Base-by-base conservation (phyloP, 768 basidiomycete genomes). In the Pleurotus sapidus region DNA sequence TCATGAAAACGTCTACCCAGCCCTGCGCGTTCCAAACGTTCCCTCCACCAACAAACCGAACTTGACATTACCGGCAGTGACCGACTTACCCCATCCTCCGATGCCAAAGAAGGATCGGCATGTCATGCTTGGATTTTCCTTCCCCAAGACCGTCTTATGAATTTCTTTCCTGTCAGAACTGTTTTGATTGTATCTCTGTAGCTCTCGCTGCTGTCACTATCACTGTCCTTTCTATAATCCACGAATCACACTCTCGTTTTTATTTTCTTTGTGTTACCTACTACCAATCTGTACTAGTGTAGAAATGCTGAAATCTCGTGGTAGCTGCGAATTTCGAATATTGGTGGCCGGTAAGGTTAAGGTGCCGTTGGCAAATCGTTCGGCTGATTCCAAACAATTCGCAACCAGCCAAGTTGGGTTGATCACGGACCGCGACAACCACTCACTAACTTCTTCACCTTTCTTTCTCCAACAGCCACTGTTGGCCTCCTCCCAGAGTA, bases 71-170 rank as follows among this genome's bases (percentile, higher is more conserved):
- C 67, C 40, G 57, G 49, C 17, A 42, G 20, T 42, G 37, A 7
- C 30, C 30, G 30, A 34, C 30, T 11, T 18, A 11, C 38, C 9
- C 24, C 24, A 11, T 39, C 51, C 51, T 11, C 51, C 60, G 12
- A 57, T 63, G 15, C 57, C 43, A 18, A n/a, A n/a, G 4, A 57
- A 60, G n/a, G 70, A 72, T 61, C 64, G 66, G 20, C 62, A 68
- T 58, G 57, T 61, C 18, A 37, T 72, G n/a, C 65, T 66, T 53
- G 72, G 70, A n/a, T 27, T 67, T 45, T 71, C 70, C 11, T 72
- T 72, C 57, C 60, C 61, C 5, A 60, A 58, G 54, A 61, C 57
- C 23, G 49, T 60, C 24, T 56, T 59, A 25, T 61, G 54, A 64
- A 46, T 59, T 54, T 39, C 17, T 64, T 23, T 24, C 43, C 25